A percentile compares a stretch with the other conserved stretches of the same genome.
phyloP scores from a whole-genome alignment of 2,329 filamentous ascomycete genomes.

The Didymella segeticola region DNA sequence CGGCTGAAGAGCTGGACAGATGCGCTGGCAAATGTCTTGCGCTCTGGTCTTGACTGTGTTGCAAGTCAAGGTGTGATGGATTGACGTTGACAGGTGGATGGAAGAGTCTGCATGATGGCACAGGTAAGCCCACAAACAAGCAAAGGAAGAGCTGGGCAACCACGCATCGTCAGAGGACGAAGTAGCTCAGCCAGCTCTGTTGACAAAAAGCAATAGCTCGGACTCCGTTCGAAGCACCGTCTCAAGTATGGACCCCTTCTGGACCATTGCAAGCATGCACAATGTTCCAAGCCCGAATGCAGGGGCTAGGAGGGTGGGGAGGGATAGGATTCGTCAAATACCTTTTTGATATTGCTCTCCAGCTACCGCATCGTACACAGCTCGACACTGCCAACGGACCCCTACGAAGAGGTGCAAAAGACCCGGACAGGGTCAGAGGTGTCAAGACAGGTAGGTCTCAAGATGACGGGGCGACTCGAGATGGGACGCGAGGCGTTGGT shows the following conservation, averaged over 20 bases:
- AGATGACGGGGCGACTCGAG: slow-evolving; percentile 22
- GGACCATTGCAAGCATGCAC: slow-evolving; percentile 13
- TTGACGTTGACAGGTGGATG: slow-evolving; percentile 30
- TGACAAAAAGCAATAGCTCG: slow-evolving; percentile 1
- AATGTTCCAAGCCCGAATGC: slow-evolving; percentile 1
- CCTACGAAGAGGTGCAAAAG: neutral
- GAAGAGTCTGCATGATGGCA: slow-evolving; percentile 40
- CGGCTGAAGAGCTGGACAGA: slow-evolving; percentile 26
- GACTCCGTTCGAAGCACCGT: neutral
- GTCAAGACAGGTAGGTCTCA: slow-evolving; percentile 17
- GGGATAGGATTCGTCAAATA: slow-evolving; percentile 11
- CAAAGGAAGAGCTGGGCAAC: slow-evolving; percentile 25
- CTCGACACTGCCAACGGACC: neutral
- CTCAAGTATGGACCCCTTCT: neutral
- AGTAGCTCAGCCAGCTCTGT: slow-evolving; percentile 8
- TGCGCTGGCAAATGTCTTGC: slow-evolving; percentile 23
- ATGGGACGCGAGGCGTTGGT: slow-evolving; percentile 24
- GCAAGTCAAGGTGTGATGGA: slow-evolving; percentile 26
- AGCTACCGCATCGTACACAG: slow-evolving; percentile 1
- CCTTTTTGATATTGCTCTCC: slow-evolving; percentile 21
- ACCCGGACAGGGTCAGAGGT: slow-evolving; percentile 12
- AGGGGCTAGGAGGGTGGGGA: slow-evolving; percentile 10
- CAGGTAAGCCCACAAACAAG: slow-evolving; percentile 41
- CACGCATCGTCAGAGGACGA: slow-evolving; percentile 10
- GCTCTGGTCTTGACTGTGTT: slow-evolving; percentile 26